Evolutionary conservation across 2,329 filamentous ascomycete species (phyloP).

Genomic region (Aspergillus felis): DNA sequence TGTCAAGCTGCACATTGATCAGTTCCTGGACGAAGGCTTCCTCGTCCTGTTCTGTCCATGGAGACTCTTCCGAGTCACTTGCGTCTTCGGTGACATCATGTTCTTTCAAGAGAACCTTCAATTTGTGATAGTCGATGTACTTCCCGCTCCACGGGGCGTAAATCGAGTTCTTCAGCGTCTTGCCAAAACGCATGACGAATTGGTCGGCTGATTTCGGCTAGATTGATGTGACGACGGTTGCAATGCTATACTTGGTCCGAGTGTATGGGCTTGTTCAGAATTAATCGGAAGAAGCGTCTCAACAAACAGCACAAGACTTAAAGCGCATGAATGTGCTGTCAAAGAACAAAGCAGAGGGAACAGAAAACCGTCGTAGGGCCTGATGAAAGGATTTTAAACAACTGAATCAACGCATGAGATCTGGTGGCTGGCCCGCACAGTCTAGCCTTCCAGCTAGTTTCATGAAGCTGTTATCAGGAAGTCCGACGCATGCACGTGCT

Average conservation of each 20-base stretch:
- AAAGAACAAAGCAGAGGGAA: not conserved
- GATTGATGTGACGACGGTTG: not conserved
- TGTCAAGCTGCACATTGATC: slow-evolving; percentile 90
- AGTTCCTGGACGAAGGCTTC: slow-evolving; percentile 91
- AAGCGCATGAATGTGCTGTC: not conserved
- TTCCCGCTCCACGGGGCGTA: slow-evolving; percentile 87
- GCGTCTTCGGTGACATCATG: slow-evolving; percentile 51
- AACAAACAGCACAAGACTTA: not conserved
- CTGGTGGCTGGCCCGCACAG: not conserved
- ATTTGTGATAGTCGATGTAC: slow-evolving; percentile 93
- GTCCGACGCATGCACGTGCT: slow-evolving; percentile 4
- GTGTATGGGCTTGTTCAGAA: not conserved
- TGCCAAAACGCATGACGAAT: slow-evolving; percentile 80
- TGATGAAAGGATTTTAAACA: not conserved
- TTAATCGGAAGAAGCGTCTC: not conserved
- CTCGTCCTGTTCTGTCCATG: slow-evolving; percentile 93
- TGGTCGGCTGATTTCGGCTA: not conserved
- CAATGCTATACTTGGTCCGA: not conserved
- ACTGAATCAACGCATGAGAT: not conserved
- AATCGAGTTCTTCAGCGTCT: slow-evolving; percentile 73
- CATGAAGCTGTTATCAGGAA: not conserved
- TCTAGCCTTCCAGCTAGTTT: not conserved
- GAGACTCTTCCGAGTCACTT: slow-evolving; percentile 53
- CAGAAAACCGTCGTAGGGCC: not conserved
- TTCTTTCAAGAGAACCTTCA: slow-evolving; percentile 85